These are phyloP conservation scores for Aspergillus pseudoglaucus DNA, from an alignment of 2,329 filamentous ascomycete species.

Conservation along the genomic window DNA sequence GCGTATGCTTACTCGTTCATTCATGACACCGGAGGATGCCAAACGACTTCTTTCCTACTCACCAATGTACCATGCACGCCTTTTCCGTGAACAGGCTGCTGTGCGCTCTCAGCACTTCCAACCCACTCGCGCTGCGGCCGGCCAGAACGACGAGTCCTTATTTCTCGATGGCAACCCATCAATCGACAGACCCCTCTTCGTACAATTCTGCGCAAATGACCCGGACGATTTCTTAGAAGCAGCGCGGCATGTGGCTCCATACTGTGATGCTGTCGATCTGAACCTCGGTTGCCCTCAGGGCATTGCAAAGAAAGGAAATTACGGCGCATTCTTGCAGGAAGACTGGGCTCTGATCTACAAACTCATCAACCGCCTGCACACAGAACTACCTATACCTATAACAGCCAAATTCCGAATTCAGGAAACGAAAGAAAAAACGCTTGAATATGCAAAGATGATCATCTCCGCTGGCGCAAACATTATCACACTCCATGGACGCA, in stretches of 20 bases:
- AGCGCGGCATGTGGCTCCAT: slow-evolving; percentile 69
- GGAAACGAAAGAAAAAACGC: slow-evolving; percentile 76
- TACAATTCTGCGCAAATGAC: slow-evolving; percentile 74
- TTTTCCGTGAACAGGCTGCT: slow-evolving; percentile 69
- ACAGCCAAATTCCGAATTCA: slow-evolving; percentile 92
- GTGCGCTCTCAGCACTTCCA: slow-evolving; percentile 81
- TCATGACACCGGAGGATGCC: slow-evolving; percentile 62
- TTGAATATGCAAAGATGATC: slow-evolving; percentile 84
- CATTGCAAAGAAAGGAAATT: slow-evolving; percentile 83
- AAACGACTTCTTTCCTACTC: slow-evolving; percentile 75
- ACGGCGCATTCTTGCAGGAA: slow-evolving; percentile 92
- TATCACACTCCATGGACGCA: slow-evolving; percentile 82
- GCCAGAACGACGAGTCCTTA: slow-evolving; percentile 22
- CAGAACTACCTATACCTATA: slow-evolving; percentile 71
- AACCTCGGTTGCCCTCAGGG: slow-evolving; percentile 96
- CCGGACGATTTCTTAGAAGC: slow-evolving; percentile 51
- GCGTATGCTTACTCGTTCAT: slow-evolving; percentile 93
- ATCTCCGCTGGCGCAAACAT: slow-evolving; percentile 84
- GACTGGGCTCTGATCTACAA: slow-evolving; percentile 75
- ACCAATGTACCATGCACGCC: slow-evolving; percentile 90
- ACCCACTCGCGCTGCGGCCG: slow-evolving; percentile 44
- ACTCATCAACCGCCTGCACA: slow-evolving; percentile 79
- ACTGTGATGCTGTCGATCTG: slow-evolving; percentile 91
- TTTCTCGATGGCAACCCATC: slow-evolving; percentile 82
- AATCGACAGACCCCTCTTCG: slow-evolving; percentile 82